Evolutionary conservation across 148 eudicot species (phyloP).

Genomic region (Pharnaceum exiguum): DNA sequence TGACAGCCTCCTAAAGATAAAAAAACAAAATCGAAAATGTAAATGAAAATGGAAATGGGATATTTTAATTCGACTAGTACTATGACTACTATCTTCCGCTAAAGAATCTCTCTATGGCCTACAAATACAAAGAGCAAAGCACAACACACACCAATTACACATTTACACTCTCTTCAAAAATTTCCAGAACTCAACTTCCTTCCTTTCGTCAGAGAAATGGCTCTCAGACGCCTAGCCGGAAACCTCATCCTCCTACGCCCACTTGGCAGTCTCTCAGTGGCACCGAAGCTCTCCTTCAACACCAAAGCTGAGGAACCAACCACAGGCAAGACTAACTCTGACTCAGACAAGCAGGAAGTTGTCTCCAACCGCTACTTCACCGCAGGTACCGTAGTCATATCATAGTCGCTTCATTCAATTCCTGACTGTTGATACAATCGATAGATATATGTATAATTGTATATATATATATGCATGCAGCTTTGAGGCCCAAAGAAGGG

Average conservation of each 20-base stretch:
- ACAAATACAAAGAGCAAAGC: too few relatives aligned
- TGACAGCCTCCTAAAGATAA: too few relatives aligned
- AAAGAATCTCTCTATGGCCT: background rate
- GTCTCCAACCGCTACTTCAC: slow-evolving; percentile 56
- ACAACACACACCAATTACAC: background rate
- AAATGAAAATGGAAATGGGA: too few relatives aligned
- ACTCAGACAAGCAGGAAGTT: slow-evolving; percentile 31
- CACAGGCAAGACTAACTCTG: slow-evolving; percentile 35
- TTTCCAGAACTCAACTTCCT: background rate
- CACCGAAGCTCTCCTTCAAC: slow-evolving; percentile 35
- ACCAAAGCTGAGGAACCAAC: slow-evolving; percentile 47
- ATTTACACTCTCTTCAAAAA: background rate
- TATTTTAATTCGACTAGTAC: too few relatives aligned
- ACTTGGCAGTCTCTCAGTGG: slow-evolving; percentile 28
- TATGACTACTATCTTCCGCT: background rate
- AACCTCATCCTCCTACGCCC: slow-evolving; percentile 24
- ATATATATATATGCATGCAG: too few relatives aligned
- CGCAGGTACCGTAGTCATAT: slow-evolving; percentile 49
- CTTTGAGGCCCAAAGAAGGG: too few relatives aligned
- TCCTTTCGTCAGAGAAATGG: slow-evolving; percentile 1
- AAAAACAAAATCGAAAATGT: too few relatives aligned
- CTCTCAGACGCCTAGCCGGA: slow-evolving; percentile 39
- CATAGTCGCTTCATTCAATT: too few relatives aligned
- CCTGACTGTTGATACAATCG: too few relatives aligned
- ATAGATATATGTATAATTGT: too few relatives aligned